Evolutionary conservation across 2,329 filamentous ascomycete species (phyloP), one percentile per base, ranked within the genome.

Genomic region (Venturia aucupariae): DNA sequence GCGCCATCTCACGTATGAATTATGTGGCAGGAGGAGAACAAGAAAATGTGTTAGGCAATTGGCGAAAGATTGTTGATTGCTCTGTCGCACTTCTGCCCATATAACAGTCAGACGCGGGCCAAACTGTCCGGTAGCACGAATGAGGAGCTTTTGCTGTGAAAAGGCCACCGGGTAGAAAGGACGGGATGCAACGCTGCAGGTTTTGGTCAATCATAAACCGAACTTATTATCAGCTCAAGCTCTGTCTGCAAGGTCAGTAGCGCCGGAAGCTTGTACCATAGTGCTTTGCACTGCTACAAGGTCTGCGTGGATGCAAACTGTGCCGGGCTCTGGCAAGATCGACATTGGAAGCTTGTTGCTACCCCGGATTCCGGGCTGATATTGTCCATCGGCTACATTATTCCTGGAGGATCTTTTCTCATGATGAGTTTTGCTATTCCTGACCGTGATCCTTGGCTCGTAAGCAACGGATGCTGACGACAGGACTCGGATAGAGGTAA

Each of bases 1-100:
- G 64, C 46, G 64, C 64, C 64, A 65, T 65, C 2, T 17, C 61
- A 19, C 27, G 13, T n/a, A 35, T 30, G 30, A 57, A 6, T 35
- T 30, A 4, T 32, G 5, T 57, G 15, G 3, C 6, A n/a, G 13
- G 4, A 17, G 5, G 30, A 10, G 30, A 57, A 15, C 15, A 57
- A 32, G 27, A 51, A 4, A 13, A 27, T 13, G 46, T 13, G 22
- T 1, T 27, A 15, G 30, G 35, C n/a, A 32, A n/a, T 5, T 35
- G 15, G 30, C 27, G 5, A 3, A 10, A 15, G 27, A 38, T 57
- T 3, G 39, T 41, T 55, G 30, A 3, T 57, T 35, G 2, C 8
- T n/a, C 10, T 7, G 30, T 35, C 27, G 30, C 15, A 32, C 27
- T 32, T 35, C 19, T 57, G 15, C 27, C 4, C 30, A 30, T 19